Base-by-base conservation (phyloP, 192 early-diverging fungal species). In the Backusella luteola region DNA sequence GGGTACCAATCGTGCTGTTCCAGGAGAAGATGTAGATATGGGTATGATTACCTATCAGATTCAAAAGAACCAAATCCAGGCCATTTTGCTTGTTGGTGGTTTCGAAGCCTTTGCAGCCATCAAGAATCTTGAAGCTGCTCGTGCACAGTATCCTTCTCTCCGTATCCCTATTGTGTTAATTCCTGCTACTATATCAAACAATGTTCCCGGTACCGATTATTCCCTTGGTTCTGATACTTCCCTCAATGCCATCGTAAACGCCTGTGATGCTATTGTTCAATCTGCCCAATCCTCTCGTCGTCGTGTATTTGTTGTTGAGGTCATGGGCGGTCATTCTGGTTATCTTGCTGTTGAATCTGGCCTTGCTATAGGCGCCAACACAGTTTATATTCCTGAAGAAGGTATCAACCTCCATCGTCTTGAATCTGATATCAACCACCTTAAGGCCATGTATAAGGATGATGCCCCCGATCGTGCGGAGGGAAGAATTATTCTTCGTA, bases 271-370 rank as follows among this genome's bases (percentile, higher is more conserved):
- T 38, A 94, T 99, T 85, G 95, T 95, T 83, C 93, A 96, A 76
- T 94, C 93, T 76, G 97, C 97, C 19, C 94, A 92, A 34, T 94
- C 97, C 17, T 93, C 91, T 67, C 84, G 96, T 77, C 93, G 94
- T 71, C 88, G 97, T 34, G 96, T 99, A 17, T 98, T 99, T 87
- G 93, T 98, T 52, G 94, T 99, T n/a, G 97, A 99, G 87, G 94
- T 97, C 21, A 96, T 98, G 71, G 97, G 97, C 49, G 97, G 97
- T 69, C 92, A 94, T 76, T 94, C 91, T 87, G 97, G 97, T 68
- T 98, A 93, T 85, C 84, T 99, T 75, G 94, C 96, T 5, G 93
- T 94, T 3, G 85, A 96, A 76, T 91, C 92, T 38, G 97, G 94
- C 8, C 86, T 99, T 4, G 87, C 92, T 26, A 80, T 91, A 52